Conservation (phyloP, 2,329 filamentous ascomycete species). For the Aureobasidium zeae region DNA sequence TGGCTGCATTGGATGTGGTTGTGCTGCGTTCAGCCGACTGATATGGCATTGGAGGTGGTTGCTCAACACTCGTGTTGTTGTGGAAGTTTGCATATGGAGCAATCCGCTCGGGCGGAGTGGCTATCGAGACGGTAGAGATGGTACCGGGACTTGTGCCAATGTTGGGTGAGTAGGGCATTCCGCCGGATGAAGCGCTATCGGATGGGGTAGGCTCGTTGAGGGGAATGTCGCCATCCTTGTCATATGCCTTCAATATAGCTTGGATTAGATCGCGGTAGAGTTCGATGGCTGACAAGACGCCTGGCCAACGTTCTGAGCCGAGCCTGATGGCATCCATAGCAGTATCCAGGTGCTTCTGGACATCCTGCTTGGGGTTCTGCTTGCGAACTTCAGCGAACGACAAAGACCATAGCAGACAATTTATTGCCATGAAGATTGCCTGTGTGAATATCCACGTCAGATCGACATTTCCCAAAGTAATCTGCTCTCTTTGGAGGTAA, state of each 20-base stretch:
- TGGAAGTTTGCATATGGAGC: constrained; percentile 25
- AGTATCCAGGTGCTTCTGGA: constrained; percentile 63
- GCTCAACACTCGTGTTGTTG: constrained; percentile 24
- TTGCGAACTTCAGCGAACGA: constrained; percentile 77
- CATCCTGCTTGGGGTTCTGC: constrained; percentile 61
- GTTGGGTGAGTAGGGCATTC: constrained; percentile 23
- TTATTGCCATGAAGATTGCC: constrained; percentile 82
- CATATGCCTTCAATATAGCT: constrained; percentile 82
- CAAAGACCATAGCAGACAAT: constrained; percentile 83
- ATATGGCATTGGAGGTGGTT: constrained; percentile 26
- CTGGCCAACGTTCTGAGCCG: constrained; percentile 84
- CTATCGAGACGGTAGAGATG: constrained; percentile 25
- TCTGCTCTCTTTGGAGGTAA: constrained; percentile 68
- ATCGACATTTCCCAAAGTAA: constrained; percentile 66
- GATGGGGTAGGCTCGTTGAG: constrained; percentile 41
- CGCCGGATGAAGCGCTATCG: constrained; percentile 28
- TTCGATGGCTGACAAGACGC: constrained; percentile 71
- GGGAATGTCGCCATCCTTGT: constrained; percentile 46
- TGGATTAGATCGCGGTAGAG: constrained; percentile 79
- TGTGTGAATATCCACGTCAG: constrained; percentile 91
- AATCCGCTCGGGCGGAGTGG: constrained; percentile 26
- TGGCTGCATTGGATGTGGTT: constrained; percentile 18
- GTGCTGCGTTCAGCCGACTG: too few relatives aligned
- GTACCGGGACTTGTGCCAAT: constrained; percentile 37
- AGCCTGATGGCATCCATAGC: constrained; percentile 71